phyloP scores from a whole-genome alignment of 495 filamentous ascomycete species.

The Aspergillus kassunensis region DNA sequence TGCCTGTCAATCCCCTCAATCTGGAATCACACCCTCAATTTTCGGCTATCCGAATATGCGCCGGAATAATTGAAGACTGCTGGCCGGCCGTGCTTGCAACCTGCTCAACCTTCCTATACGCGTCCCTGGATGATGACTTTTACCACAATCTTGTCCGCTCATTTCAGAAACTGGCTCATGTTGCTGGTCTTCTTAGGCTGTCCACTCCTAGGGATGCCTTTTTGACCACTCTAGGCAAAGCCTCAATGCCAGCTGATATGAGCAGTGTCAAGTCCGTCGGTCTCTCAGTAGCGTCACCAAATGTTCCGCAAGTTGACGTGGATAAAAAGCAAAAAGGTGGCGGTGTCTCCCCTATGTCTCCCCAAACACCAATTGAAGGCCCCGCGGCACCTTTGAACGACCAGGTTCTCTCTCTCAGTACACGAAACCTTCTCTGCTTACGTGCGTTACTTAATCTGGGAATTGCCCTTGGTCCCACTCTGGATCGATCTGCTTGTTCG shows the following conservation, averaged over 20 bases:
- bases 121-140: conserved; percentile 87
- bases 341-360: conserved; percentile 18
- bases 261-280: conserved; percentile 37
- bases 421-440: conserved; percentile 84
- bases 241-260: conserved; percentile 77
- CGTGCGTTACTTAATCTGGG: conserved; percentile 88
- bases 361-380: conserved; percentile 20
- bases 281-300: conserved; percentile 33
- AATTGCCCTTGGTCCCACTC: conserved; percentile 86
- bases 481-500: conserved; percentile 74
- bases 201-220: conserved; percentile 89
- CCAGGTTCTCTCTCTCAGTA: conserved; percentile 59
- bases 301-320: conserved; percentile 19
- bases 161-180: conserved; percentile 94
- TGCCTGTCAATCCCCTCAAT: conserved; percentile 76
- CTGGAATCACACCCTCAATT: conserved; percentile 68
- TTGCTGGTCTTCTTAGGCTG: conserved; percentile 81
- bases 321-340: conserved; percentile 41
- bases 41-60: conserved; percentile 66
- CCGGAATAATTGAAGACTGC: conserved; percentile 80
- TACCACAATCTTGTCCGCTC: conserved; percentile 90
- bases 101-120: conserved; percentile 91
- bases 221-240: conserved; percentile 86
- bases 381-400: conserved; percentile 22
- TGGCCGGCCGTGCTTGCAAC: conserved; percentile 95